A percentile compares a stretch with the other conserved stretches of the same genome.
These are phyloP conservation scores for Macrolepiota dolichaula DNA, from an alignment of 768 basidiomycete species.

Conservation along the genomic window DNA sequence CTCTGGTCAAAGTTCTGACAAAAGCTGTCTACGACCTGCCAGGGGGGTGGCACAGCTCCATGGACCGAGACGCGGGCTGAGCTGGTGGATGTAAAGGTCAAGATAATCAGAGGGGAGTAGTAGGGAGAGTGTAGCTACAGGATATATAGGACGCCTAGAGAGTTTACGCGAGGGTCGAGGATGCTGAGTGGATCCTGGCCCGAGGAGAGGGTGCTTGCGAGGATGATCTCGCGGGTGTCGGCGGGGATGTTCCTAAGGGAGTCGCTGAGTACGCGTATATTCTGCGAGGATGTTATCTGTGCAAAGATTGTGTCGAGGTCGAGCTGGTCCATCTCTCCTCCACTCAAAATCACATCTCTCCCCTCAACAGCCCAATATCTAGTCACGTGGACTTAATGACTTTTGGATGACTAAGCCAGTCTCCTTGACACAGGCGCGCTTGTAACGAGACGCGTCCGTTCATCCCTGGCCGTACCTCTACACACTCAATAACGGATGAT, in stretches of 20 bases:
- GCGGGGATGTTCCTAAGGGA: slow-evolving; percentile 46
- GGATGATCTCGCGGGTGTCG: slow-evolving; percentile 55
- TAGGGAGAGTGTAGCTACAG: slow-evolving; percentile 46
- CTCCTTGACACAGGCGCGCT: no score
- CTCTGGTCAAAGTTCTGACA: slow-evolving; percentile 60
- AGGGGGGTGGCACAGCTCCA: slow-evolving; percentile 37
- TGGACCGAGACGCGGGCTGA: slow-evolving; percentile 52
- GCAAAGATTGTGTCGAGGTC: slow-evolving; percentile 9
- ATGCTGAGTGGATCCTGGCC: slow-evolving; percentile 68
- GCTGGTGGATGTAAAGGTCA: slow-evolving; percentile 28
- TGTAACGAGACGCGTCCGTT: no score
- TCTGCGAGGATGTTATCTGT: slow-evolving; percentile 43
- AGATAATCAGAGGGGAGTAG: neutral
- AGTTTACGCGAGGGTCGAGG: slow-evolving; percentile 52
- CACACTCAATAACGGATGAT: no score
- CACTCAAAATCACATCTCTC: no score
- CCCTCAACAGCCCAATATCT: no score
- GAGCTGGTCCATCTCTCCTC: slow-evolving; percentile 3
- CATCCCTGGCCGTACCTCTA: no score
- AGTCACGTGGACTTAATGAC: no score
- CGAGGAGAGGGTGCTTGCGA: slow-evolving; percentile 48
- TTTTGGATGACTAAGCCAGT: no score
- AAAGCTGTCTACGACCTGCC: slow-evolving; percentile 48
- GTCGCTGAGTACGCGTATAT: slow-evolving; percentile 33
- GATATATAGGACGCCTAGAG: slow-evolving; percentile 68